These are phyloP conservation scores for Alternaria longipes DNA, from an alignment of 2,329 filamentous ascomycete genomes.

Conservation along the genomic window DNA sequence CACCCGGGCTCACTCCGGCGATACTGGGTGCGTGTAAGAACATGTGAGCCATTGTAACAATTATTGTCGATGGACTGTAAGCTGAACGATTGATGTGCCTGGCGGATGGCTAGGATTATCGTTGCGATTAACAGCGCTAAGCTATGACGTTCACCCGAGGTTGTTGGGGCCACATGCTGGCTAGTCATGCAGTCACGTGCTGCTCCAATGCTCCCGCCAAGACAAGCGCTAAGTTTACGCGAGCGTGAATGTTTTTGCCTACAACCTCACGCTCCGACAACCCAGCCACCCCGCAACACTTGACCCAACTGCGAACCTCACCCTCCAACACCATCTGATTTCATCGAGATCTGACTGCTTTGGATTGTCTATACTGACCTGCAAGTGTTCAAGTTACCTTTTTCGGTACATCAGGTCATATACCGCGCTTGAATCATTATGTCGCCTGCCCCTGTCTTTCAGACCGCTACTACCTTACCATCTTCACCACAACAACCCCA, in stretches of 20 bases:
- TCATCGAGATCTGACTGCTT: slow-evolving; percentile 28
- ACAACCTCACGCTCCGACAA: slow-evolving; percentile 38
- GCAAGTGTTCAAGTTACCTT: slow-evolving; percentile 19
- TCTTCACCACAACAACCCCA: slow-evolving; percentile 30
- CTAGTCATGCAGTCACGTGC: slow-evolving; percentile 37
- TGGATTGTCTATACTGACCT: neutral
- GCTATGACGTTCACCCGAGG: slow-evolving; percentile 20
- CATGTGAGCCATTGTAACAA: neutral
- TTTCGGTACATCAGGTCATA: slow-evolving; percentile 34
- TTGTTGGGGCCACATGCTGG: slow-evolving; percentile 13
- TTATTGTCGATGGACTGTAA: neutral
- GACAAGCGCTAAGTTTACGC: slow-evolving; percentile 46
- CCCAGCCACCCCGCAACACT: slow-evolving; percentile 36
- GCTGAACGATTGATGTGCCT: neutral
- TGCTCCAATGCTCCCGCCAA: slow-evolving; percentile 39
- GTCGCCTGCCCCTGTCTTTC: slow-evolving; percentile 46
- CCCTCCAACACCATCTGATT: slow-evolving; percentile 36
- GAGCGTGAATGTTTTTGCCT: slow-evolving; percentile 53
- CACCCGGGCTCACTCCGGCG: neutral
- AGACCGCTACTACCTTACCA: slow-evolving; percentile 32
- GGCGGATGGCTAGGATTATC: neutral
- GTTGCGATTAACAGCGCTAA: slow-evolving; percentile 6
- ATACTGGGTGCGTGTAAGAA: neutral
- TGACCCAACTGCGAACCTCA: slow-evolving; percentile 20
- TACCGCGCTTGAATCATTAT: slow-evolving; percentile 40